These are phyloP conservation scores for Emydomyces testavorans DNA, from an alignment of 2,329 filamentous ascomycete species.

Conservation along the genomic window DNA sequence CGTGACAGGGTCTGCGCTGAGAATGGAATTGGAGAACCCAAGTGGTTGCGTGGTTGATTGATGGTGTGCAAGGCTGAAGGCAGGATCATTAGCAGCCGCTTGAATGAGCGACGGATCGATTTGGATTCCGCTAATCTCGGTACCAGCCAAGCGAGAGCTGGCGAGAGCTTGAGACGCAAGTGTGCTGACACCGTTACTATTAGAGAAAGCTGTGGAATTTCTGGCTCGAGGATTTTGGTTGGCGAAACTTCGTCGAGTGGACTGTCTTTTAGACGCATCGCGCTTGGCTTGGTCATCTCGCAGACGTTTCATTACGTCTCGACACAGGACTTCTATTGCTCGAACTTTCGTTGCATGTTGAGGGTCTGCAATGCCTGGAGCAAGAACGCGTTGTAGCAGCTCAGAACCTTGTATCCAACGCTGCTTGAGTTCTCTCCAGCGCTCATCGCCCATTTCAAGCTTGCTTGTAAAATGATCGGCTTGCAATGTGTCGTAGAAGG, in stretches of 20 bases:
- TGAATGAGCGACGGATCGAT: conserved; percentile 53
- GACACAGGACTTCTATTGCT: conserved; percentile 58
- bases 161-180: conserved; percentile 36
- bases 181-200: conserved; percentile 35
- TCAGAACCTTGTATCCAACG: conserved; percentile 52
- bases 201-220: conserved; percentile 17
- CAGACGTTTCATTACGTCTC: conserved; percentile 66
- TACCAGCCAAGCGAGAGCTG: conserved; percentile 29
- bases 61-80: conserved; percentile 22
- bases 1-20: conserved; percentile 21
- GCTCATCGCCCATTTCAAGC: conserved; percentile 57
- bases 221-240: conserved; percentile 20
- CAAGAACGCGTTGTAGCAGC: conserved; percentile 46
- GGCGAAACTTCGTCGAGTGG: background rate
- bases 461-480: conserved; percentile 60
- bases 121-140: conserved; percentile 44
- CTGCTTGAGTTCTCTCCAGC: conserved; percentile 59
- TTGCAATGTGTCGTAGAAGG: conserved; percentile 55
- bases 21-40: conserved; percentile 30
- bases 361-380: conserved; percentile 41
- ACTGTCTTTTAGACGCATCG: conserved; percentile 31
- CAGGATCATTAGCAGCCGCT: conserved; percentile 44
- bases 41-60: conserved; percentile 20
- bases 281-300: conserved; percentile 54
- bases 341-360: conserved; percentile 47